Evolutionary conservation across 1,284 basidiomycete species (phyloP), one percentile per base, ranked within the genome.

Genomic region (Apiotrichum akiyoshidainum): DNA sequence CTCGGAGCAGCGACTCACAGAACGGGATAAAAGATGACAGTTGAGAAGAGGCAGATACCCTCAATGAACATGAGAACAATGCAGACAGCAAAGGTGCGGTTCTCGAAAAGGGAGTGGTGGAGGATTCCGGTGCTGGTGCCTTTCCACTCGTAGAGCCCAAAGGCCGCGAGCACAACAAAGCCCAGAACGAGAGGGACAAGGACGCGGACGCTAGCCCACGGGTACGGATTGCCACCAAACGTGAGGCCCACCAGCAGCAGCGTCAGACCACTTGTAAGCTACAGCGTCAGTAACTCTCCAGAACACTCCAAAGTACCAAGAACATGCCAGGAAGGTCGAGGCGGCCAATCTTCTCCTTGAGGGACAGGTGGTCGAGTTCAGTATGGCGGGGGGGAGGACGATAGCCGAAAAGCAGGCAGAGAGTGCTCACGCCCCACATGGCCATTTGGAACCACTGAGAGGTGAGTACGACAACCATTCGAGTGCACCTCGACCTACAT

Each of bases 71-170:
- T 63, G 41, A 63, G 54, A 2, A 39, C 52, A 5, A 59, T 49
- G 55, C 56, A 63, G 17, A 66, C 37, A 3, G 54, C 21, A 41
- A 66, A 63, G 3, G 56, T 64, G 9, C 59, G 59, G 1, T 26
- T 34, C 7, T 44, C 12, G 55, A 66, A 66, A 5, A 66, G 59
- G 19, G 61, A 54, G 41, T 66, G 64, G 54, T 63, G 54, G 14
- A 60, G 44, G 17, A 60, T 52, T 1, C 59, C 59, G 5, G 33
- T 54, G 17, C 35, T 47, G 26, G 55, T 60, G 1, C 59, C 59
- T 17, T 54, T 54, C 59, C 55, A 57, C 31, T 60, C 55, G 47
- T 52, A 60, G 6, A 60, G 12, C 1, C 42, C 41, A n/a, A 57
- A 60, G 16, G 12, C 47, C 31, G 47, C 39, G 1, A 60, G 37